A percentile compares a stretch with the other conserved stretches of the same genome.
These are phyloP conservation scores for Puccinellia tenuiflora DNA, from an alignment of 176 grass and related monocot species.

Conservation along the genomic window DNA sequence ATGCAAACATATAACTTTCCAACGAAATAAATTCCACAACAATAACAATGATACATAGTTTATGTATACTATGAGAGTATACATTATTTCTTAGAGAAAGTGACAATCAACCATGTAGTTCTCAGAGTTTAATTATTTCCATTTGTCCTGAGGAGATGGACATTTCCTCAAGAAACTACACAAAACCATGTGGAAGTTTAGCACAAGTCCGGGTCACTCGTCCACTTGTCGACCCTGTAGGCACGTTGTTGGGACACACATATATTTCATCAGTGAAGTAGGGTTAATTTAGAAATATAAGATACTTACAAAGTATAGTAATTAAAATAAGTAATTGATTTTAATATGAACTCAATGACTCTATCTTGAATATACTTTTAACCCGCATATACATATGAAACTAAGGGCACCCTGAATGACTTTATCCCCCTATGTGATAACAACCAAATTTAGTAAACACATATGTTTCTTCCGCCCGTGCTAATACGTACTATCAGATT, in stretches of 20 bases:
- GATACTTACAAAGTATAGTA: neutral
- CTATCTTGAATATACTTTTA: neutral
- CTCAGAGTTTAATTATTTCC: neutral
- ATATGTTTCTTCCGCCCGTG: neutral
- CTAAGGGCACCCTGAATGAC: too few relatives aligned
- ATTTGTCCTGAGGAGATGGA: neutral
- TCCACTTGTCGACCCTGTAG: neutral
- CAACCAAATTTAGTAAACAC: neutral
- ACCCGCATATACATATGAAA: neutral
- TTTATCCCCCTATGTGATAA: neutral
- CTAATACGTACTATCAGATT: neutral
- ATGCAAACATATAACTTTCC: neutral
- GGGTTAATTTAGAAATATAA: neutral
- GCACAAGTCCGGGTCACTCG: neutral
- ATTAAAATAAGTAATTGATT: neutral
- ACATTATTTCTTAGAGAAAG: neutral
- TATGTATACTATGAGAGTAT: neutral
- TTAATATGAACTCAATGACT: neutral
- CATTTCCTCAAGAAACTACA: neutral
- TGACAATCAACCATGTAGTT: neutral
- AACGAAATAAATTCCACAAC: neutral
- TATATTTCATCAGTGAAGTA: neutral
- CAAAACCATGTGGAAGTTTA: neutral
- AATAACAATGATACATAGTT: neutral
- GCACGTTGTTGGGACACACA: neutral